phyloP scores from a whole-genome alignment of 306 rosid species.

The Acacia acuminata region DNA sequence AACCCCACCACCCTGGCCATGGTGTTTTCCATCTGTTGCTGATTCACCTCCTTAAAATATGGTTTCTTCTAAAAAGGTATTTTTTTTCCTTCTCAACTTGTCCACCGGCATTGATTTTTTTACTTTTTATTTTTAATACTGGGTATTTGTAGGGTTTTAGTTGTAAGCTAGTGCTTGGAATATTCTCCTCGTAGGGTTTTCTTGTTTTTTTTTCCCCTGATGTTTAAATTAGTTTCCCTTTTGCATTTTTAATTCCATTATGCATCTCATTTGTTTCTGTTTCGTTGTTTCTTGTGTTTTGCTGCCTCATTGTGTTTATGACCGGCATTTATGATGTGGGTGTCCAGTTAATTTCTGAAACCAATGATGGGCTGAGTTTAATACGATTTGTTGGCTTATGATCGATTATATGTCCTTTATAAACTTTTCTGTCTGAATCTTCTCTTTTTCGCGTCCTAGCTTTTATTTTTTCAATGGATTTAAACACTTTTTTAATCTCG shows the following conservation, averaged over 20 bases:
- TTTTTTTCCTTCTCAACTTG: neutral
- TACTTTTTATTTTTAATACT: neutral
- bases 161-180: slow-evolving; percentile 11
- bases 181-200: slow-evolving; percentile 30
- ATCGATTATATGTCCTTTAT: neutral
- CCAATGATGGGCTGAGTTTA: neutral
- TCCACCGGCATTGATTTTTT: neutral
- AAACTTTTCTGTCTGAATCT: slow-evolving; percentile 3
- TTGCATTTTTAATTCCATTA: neutral
- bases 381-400: neutral
- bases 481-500: neutral
- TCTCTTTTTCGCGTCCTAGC: slow-evolving; percentile 1
- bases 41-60: slow-evolving; percentile 32
- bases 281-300: slow-evolving; percentile 5
- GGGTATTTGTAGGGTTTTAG: neutral
- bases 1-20: slow-evolving; percentile 22
- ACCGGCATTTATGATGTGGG: slow-evolving; percentile 23
- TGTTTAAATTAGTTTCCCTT: neutral
- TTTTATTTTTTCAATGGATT: neutral
- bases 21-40: slow-evolving; percentile 27
- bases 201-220: too few species aligned
- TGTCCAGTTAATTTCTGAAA: neutral
- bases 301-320: slow-evolving; percentile 2
- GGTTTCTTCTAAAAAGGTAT: slow-evolving; percentile 45
- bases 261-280: neutral